A percentile compares a stretch with the other conserved stretches of the same genome.
Conservation (phyloP, 1,139 yeast species). For the Yamadazyma buinensis region DNA sequence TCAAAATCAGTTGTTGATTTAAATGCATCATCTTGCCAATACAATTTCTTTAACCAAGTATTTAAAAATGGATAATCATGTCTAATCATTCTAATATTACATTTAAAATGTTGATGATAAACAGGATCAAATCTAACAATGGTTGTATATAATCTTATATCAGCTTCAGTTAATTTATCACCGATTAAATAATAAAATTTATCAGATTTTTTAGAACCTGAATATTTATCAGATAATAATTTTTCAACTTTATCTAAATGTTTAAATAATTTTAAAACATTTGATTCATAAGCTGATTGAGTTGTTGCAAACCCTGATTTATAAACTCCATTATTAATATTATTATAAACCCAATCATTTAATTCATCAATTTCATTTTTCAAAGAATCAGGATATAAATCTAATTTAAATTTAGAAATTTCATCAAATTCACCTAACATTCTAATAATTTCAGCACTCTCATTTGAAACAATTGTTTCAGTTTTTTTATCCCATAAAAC, state of each 20-base stretch:
- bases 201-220: conserved; percentile 13
- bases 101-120: conserved; percentile 91
- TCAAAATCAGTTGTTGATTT: conserved; percentile 78
- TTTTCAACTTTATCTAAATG: conserved; percentile 74
- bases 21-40: conserved; percentile 81
- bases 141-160: conserved; percentile 72
- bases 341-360: conserved; percentile 82
- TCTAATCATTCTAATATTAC: conserved; percentile 81
- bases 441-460: conserved; percentile 83
- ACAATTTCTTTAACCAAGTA: conserved; percentile 76
- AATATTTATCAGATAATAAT: conserved; percentile 31
- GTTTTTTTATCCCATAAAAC: conserved; percentile 86
- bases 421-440: conserved; percentile 61
- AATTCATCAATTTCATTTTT: conserved; percentile 64
- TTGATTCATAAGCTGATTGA: conserved; percentile 77
- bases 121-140: conserved; percentile 87
- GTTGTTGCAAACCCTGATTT: conserved; percentile 87
- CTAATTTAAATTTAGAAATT: conserved; percentile 41
- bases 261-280: conserved; percentile 62
- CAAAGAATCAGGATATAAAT: conserved; percentile 59
- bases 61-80: conserved; percentile 74
- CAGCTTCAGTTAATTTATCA: conserved; percentile 79
- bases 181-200: conserved; percentile 54
- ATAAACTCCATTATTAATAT: conserved; percentile 91
- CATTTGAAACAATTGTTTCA: conserved; percentile 83